phyloP scores from a whole-genome alignment of 495 filamentous ascomycete species.

The Neurospora hispaniola region DNA sequence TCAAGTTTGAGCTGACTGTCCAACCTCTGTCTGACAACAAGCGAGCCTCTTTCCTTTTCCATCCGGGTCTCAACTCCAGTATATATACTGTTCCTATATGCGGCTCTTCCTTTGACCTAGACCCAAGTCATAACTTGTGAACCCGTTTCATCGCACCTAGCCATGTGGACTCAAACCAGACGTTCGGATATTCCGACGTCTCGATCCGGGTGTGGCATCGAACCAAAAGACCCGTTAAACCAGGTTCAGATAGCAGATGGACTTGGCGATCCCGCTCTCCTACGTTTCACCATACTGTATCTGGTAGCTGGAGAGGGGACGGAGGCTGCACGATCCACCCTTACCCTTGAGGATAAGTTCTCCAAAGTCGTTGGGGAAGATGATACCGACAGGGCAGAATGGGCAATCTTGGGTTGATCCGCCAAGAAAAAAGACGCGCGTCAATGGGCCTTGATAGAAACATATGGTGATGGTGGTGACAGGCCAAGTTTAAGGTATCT shows the following conservation, averaged over 20 bases:
- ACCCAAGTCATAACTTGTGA: background rate
- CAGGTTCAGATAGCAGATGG: background rate
- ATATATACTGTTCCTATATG: background rate
- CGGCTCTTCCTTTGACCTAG: background rate
- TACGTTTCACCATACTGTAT: background rate
- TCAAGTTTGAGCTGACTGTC: background rate
- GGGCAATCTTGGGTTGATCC: background rate
- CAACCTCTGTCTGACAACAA: background rate
- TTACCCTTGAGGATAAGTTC: background rate
- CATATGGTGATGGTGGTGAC: background rate
- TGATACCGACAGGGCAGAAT: background rate
- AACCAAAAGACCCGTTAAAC: background rate
- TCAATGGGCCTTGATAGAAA: background rate
- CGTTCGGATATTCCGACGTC: background rate
- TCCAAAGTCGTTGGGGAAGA: background rate
- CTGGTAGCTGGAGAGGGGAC: background rate
- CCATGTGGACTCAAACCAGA: background rate
- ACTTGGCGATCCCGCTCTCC: background rate
- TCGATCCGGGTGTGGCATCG: background rate
- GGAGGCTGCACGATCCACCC: background rate
- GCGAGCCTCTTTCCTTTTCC: background rate
- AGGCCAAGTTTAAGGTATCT: background rate
- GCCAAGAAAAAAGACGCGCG: background rate
- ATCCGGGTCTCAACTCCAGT: background rate
- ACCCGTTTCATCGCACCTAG: background rate